Evolutionary conservation across 148 eudicot species (phyloP).

Genomic region (Camellia sinensis): DNA sequence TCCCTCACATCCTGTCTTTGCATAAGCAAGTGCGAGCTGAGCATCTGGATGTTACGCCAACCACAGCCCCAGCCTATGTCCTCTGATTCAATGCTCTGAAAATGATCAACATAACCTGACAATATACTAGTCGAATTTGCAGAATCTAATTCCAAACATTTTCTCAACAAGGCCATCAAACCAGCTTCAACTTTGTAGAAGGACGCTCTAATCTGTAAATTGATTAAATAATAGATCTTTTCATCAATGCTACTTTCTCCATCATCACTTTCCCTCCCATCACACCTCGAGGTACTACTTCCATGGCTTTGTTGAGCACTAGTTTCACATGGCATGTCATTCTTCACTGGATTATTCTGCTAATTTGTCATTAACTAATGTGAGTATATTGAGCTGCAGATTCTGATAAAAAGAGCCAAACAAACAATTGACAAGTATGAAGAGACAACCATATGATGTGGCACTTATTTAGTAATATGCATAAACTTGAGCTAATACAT

Average conservation of each 20-base stretch:
- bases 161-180: conserved; percentile 51
- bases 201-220: conserved; percentile 43
- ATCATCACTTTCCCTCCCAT: conserved; percentile 12
- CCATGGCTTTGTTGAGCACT: conserved; percentile 22
- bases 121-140: conserved; percentile 45
- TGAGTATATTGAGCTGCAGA: not conserved
- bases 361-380: not conserved
- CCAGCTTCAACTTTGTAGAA: conserved; percentile 48
- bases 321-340: conserved; percentile 17
- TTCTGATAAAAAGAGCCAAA: not conserved
- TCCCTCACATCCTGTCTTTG: conserved; percentile 54
- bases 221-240: conserved; percentile 34
- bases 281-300: conserved; percentile 34
- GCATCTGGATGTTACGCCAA: conserved; percentile 97
- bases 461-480: not conserved
- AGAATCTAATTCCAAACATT: conserved; percentile 64
- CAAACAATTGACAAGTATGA: not conserved
- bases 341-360: conserved; percentile 21
- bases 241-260: conserved; percentile 30
- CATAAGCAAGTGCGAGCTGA: conserved; percentile 70
- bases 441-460: not conserved
- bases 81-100: conserved; percentile 53
- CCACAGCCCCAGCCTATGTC: conserved; percentile 98
- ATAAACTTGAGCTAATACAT: not conserved
- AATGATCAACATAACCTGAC: conserved; percentile 90